Evolutionary conservation across 2,329 filamentous ascomycete species (phyloP).

Genomic region (Botrytis hyacinthi): DNA sequence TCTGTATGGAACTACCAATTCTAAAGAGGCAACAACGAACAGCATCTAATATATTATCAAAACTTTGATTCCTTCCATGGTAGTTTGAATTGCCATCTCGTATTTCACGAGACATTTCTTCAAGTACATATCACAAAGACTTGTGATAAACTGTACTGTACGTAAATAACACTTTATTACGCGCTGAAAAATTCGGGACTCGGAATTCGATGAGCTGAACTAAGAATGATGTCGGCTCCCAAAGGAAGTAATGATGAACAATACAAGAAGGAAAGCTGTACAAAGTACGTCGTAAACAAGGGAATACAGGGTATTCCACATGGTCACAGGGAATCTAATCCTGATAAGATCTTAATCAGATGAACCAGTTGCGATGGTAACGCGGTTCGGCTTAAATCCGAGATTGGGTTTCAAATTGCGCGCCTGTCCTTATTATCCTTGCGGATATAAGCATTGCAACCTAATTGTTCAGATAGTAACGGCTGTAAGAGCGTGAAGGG

Average conservation of each 20-base stretch:
- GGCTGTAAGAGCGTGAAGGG: neutral
- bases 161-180: neutral
- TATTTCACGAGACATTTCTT: neutral
- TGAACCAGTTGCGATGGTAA: neutral
- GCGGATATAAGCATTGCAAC: neutral
- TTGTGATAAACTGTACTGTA: neutral
- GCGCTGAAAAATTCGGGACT: neutral
- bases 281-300: neutral
- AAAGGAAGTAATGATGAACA: neutral
- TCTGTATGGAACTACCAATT: neutral
- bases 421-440: neutral
- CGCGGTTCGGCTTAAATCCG: slow-evolving; percentile 2
- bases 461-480: neutral
- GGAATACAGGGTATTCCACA: neutral
- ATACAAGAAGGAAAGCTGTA: neutral
- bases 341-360: neutral
- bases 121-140: neutral
- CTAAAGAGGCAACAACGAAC: neutral
- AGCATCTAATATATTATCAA: neutral
- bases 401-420: slow-evolving; percentile 1
- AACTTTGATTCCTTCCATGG: neutral
- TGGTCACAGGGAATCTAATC: neutral
- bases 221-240: neutral
- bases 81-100: neutral
- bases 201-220: neutral